Percentiles rank a stretch among this genome's conserved stretches.
phyloP scores from a whole-genome alignment of 306 rosid genomes.

The Malus asiatica region DNA sequence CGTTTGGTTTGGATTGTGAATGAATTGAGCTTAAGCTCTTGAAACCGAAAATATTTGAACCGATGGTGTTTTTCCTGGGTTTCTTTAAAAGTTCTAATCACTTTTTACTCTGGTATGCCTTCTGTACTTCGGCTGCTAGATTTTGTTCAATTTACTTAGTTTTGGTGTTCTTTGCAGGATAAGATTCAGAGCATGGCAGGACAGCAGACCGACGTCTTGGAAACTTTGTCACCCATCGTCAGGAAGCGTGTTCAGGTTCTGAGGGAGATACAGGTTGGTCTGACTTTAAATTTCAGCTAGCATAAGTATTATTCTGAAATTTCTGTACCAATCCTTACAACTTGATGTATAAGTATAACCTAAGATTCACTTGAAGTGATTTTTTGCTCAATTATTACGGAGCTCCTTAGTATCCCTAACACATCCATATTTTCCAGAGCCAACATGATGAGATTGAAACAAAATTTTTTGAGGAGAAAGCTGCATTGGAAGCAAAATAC shows the following conservation, averaged over 20 bases:
- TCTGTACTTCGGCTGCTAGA: background rate
- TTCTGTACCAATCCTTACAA: background rate
- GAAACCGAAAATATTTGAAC: background rate
- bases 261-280: conserved; percentile 67
- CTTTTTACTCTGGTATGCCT: background rate
- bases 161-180: conserved; percentile 31
- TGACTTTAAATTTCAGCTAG: background rate
- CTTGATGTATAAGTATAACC: background rate
- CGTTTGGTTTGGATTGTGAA: background rate
- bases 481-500: conserved; percentile 81
- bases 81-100: background rate
- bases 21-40: background rate
- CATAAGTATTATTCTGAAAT: background rate
- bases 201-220: conserved; percentile 57
- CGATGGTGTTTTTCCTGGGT: background rate
- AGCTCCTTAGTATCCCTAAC: background rate
- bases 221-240: conserved; percentile 45
- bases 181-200: conserved; percentile 72
- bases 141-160: background rate
- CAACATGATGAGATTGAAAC: conserved; percentile 66
- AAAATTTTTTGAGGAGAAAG: conserved; percentile 69
- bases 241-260: conserved; percentile 69
- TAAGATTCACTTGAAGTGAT: background rate
- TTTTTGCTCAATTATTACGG: too few relatives aligned
- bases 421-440: conserved; percentile 24